Percentiles rank a stretch among this genome's conserved stretches.
These are phyloP conservation scores for Flueggea neowawraea DNA, from an alignment of 441 rosid genomes.

Conservation along the genomic window DNA sequence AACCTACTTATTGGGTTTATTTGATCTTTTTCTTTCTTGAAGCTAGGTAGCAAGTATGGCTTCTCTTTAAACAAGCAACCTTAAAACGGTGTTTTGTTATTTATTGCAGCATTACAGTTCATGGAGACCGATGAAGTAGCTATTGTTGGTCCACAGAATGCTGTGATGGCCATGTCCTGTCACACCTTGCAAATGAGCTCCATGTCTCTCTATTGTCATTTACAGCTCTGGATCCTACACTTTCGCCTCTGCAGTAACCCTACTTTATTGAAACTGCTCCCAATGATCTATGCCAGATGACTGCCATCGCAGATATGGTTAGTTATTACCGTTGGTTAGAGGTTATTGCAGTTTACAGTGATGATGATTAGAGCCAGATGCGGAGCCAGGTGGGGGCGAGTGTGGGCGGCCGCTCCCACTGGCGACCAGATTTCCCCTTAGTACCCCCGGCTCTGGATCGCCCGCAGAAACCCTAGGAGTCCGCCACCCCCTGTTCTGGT, in stretches of 20 bases:
- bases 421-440: too few relatives aligned
- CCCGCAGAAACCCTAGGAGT: too few relatives aligned
- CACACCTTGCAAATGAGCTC: slow-evolving; percentile 80
- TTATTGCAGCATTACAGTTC: slow-evolving; percentile 67
- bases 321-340: slow-evolving; percentile 69
- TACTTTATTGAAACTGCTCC: slow-evolving; percentile 82
- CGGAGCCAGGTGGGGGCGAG: too few relatives aligned
- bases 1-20: slow-evolving; percentile 2
- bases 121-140: slow-evolving; percentile 91
- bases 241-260: slow-evolving; percentile 83
- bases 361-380: slow-evolving; percentile 82
- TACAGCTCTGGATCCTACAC: slow-evolving; percentile 78
- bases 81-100: neutral
- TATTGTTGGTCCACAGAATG: slow-evolving; percentile 85
- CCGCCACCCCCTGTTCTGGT: too few relatives aligned
- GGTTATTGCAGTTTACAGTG: slow-evolving; percentile 64
- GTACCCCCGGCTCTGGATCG: too few relatives aligned
- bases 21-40: slow-evolving; percentile 7
- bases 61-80: too few relatives aligned
- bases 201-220: slow-evolving; percentile 78
- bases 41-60: slow-evolving; percentile 13
- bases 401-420: too few relatives aligned
- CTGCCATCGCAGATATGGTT: slow-evolving; percentile 74
- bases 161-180: slow-evolving; percentile 85
- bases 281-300: slow-evolving; percentile 77